Evolutionary conservation across 805 yeast genomes (phyloP).

Genomic region (Yamadazyma insecticola): DNA sequence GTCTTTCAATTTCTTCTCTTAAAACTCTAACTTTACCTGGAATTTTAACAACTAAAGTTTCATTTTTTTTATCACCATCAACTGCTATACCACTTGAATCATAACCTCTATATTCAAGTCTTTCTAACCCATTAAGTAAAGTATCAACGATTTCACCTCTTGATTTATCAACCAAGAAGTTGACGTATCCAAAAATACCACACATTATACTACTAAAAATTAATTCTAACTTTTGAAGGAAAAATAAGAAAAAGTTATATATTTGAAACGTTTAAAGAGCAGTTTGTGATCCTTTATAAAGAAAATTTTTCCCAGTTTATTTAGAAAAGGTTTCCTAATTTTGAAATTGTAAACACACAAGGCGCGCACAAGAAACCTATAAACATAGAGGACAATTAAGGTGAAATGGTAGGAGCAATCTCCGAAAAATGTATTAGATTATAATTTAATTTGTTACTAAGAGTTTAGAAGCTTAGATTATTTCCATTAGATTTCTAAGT

Average conservation of each 20-base stretch:
- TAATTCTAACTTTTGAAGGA: neutral
- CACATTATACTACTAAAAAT: conserved; percentile 36
- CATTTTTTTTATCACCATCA: conserved; percentile 77
- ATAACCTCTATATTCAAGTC: conserved; percentile 96
- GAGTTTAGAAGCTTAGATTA: too few relatives aligned
- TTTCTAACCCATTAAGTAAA: conserved; percentile 75
- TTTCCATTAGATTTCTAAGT: too few relatives aligned
- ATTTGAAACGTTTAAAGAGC: too few relatives aligned
- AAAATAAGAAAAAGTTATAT: too few relatives aligned
- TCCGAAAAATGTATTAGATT: too few relatives aligned
- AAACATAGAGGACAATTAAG: too few relatives aligned
- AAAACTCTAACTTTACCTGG: conserved; percentile 89
- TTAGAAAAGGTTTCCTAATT: conserved; percentile 7
- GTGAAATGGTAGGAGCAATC: too few relatives aligned
- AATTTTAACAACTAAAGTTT: conserved; percentile 71
- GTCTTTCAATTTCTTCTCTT: conserved; percentile 53
- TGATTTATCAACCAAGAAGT: conserved; percentile 85
- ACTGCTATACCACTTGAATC: conserved; percentile 97
- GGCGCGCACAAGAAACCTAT: too few relatives aligned
- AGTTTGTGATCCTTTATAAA: conserved; percentile 6
- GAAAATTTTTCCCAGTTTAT: conserved; percentile 4
- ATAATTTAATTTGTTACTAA: too few relatives aligned
- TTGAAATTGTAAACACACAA: too few relatives aligned
- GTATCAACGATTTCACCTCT: conserved; percentile 92
- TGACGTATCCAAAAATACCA: conserved; percentile 98